These are phyloP conservation scores for Eucalyptus erythrocorys DNA, from an alignment of 345 rosid species.

Conservation along the genomic window DNA sequence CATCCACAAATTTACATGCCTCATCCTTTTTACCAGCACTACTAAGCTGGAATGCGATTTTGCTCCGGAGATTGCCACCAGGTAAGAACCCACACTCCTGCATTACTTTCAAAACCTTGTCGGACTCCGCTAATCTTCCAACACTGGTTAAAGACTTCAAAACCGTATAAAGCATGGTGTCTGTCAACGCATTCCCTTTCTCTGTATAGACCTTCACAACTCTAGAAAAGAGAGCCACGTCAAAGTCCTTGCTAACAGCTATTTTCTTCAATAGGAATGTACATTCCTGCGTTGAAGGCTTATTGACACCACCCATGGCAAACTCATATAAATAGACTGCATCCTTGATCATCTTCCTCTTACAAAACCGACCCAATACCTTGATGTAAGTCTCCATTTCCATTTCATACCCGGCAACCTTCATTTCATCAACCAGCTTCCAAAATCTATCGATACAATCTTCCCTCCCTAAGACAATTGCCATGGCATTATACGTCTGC, in stretches of 20 bases:
- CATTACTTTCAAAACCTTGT: conserved; percentile 57
- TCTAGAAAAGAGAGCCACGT: conserved; percentile 56
- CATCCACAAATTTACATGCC: conserved; percentile 29
- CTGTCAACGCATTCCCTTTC: conserved; percentile 47
- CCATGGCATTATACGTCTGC: conserved; percentile 59
- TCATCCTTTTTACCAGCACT: conserved; percentile 46
- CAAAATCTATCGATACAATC: conserved; percentile 73
- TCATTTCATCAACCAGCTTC: conserved; percentile 67
- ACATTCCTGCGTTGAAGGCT: conserved; percentile 39
- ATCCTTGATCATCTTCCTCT: conserved; percentile 60
- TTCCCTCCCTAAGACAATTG: conserved; percentile 64
- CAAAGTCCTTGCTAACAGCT: conserved; percentile 40
- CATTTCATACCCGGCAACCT: conserved; percentile 45
- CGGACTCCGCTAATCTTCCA: conserved; percentile 43
- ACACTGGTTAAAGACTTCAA: conserved; percentile 59
- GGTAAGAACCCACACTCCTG: conserved; percentile 39
- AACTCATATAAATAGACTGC: conserved; percentile 65
- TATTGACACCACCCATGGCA: conserved; percentile 54
- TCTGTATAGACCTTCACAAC: conserved; percentile 38
- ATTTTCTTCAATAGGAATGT: conserved; percentile 59
- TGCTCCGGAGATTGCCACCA: conserved; percentile 29
- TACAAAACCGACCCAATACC: conserved; percentile 42
- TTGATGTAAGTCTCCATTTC: conserved; percentile 44
- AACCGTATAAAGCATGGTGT: conserved; percentile 45
- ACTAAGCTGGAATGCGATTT: conserved; percentile 48